Evolutionary conservation across 106 monocot species (phyloP).

Genomic region (Vanilla planifolia): DNA sequence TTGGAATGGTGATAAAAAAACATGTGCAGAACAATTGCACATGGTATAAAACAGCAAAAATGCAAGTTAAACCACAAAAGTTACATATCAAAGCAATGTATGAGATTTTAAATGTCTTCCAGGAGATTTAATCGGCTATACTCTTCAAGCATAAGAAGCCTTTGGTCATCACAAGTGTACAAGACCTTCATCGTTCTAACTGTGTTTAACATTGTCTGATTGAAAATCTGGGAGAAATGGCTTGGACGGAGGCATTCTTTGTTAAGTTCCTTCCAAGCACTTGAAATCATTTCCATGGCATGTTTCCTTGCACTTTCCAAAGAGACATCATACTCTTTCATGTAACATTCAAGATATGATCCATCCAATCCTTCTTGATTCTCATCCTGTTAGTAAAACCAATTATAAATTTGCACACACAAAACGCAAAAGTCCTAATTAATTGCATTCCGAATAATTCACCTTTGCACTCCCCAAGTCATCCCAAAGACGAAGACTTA

Average conservation of each 20-base stretch:
- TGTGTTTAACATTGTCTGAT: constrained; percentile 11
- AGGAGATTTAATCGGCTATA: no score
- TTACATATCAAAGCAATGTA: no score
- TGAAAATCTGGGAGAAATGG: constrained; percentile 10
- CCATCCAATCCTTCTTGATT: constrained; percentile 37
- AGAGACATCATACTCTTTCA: constrained; percentile 22
- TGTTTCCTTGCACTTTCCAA: constrained; percentile 13
- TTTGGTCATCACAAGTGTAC: constrained; percentile 29
- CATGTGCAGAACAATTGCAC: no score
- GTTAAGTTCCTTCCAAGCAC: constrained; percentile 33
- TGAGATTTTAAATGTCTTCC: no score
- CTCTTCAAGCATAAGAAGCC: constrained; percentile 28
- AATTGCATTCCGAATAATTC: neutral
- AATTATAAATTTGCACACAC: neutral
- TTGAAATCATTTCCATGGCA: constrained; percentile 22
- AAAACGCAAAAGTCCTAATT: no score
- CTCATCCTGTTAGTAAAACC: constrained; percentile 24
- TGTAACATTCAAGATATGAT: constrained; percentile 31
- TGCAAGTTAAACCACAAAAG: no score
- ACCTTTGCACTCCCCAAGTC: constrained; percentile 41
- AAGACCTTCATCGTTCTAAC: constrained; percentile 36
- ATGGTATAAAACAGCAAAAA: no score
- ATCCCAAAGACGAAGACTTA: constrained; percentile 40
- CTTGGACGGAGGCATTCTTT: neutral
- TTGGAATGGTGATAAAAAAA: no score